Evolutionary conservation across 2,329 filamentous ascomycete genomes (phyloP), one percentile per base, ranked within the genome.

Genomic region (Penicillium sp.): DNA sequence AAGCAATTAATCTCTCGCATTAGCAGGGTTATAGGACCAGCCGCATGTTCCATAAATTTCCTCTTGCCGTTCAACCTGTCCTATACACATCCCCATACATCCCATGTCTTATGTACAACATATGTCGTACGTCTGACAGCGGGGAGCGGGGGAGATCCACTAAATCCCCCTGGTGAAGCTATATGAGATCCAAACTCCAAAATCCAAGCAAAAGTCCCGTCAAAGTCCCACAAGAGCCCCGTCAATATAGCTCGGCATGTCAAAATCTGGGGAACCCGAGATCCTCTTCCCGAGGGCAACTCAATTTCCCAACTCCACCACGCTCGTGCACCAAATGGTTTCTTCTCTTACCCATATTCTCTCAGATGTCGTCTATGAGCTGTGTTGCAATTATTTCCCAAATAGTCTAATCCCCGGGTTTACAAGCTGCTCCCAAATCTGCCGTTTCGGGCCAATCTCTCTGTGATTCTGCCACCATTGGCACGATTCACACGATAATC

Each of bases 231-330:
- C 16, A 11, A 4, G n/a, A 24, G 22, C 18, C 24, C 16, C 11
- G 24, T 38, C 9, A 11, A 24, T 24, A 24, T 6, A 16, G 16
- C 13, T 46, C 44, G 44, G 29, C 44, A 34, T 46, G 24, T 47
- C 22, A 55, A 43, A 59, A 39, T 53, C 53, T 60, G 57, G 58
- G 57, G 58, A 55, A 65, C 55, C 54, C 54, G 47, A 53, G 38
- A 48, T 54, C 50, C 50, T 53, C 51, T 65, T 65, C 56, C 63
- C 63, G 60, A 62, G 63, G 63, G 58, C 59, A 65, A 66, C 60
- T 63, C 60, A 45, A 56, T 48, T 50, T 52, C 48, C 34, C 52
- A 57, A 57, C 61, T 60, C 59, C 63, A 63, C 61, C 57, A 52
- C 16, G 13, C 57, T 60, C 6, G 9, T 38, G 4, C 13, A 45